Evolutionary conservation across 139 green algal species (phyloP), one percentile per base, ranked within the genome.

Genomic region (Chlamydomonas incerta): DNA sequence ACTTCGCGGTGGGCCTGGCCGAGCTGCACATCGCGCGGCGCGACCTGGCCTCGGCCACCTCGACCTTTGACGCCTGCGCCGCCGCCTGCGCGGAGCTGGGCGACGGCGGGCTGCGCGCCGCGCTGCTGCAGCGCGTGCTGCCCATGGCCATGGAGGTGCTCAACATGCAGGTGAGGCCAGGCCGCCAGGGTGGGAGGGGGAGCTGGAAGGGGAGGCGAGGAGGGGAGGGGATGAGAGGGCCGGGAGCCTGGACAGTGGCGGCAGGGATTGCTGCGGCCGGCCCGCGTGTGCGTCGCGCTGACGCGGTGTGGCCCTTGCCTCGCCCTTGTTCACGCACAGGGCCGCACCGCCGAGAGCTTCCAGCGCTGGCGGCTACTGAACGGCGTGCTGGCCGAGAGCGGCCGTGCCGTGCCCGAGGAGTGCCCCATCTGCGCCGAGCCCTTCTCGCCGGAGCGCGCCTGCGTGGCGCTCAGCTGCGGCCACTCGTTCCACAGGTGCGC

Each of bases 401-500:
- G 79, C 23, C 79, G 79, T n/a, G 31, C n/a, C 41, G 50, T 75
- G 9, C 10, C 66, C 20, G 65, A 85, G 50, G 47, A 75, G 47
- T 85, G 79, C 46, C 67, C 79, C 50, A 67, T 85, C 47, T 85
- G 79, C 31, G 65, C 37, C 21, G 50, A 75, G 47, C 8, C 23
- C 11, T 57, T 85, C 37, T 41, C 66, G 47, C n/a, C 31, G 13
- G 21, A 75, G 3, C 65, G 47, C 5, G 60, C 65, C 31, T 85
- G 79, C 47, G n/a, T 75, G 13, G 65, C 50, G 24, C 65, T 85
- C 1, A 21, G 66, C 63, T 85, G 79, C 79, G 79, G 79, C 10
- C 79, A 85, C 66, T 75, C 79, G 9, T 85, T 85, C 79, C 79
- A 85, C 66, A 75, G 66, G 79, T 85, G 46, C 1, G 74, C n/a